Evolutionary conservation across 768 basidiomycete species (phyloP), one percentile per base, ranked within the genome.

Genomic region (Cyclocybe aegerita): DNA sequence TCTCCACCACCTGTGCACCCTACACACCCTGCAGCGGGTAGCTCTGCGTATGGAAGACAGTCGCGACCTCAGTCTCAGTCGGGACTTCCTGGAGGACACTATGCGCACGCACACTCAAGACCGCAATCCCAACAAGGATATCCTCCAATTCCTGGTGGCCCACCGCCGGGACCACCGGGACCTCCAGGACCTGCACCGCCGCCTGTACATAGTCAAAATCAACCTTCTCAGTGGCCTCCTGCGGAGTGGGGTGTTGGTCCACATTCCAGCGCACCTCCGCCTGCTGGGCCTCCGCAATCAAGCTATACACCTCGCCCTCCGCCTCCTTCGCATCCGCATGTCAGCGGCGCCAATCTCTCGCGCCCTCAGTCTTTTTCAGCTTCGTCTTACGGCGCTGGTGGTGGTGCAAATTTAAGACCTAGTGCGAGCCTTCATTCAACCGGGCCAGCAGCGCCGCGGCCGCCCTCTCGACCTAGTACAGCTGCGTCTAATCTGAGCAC

Each of bases 161-260:
- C 54, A 31, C 30, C 40, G 36, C 23, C 48, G 17, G 39, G 51
- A 4, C 31, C 48, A 33, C 11, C 34, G 8, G 48, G 45, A 43
- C n/a, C 34, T 14, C 36, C 49, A 38, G 33, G 49, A 36, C 36
- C 50, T 2, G 51, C 51, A 36, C 49, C 54, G 17, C 55, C 6
- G 47, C 61, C 15, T 56, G 52, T n/a, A 45, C 44, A 23, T 64
- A 59, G 65, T 52, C 64, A 11, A 70, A 67, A 46, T 47, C 23
- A 23, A 4, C 23, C 23, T 23, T 4, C 48, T 9, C 69, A 69
- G 46, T 76, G 75, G 77, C 74, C 76, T 23, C 75, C 76, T 51
- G 59, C 70, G 15, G 74, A 75, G 43, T 76, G 76, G 76, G 61
- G 67, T 14, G 45, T 65, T 3, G 51, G 54, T 43, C 42, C 58